Percentiles rank a stretch among this genome's conserved stretches.
These are phyloP conservation scores for Tulasnella sp. DNA, from an alignment of 768 basidiomycete genomes.

Conservation along the genomic window DNA sequence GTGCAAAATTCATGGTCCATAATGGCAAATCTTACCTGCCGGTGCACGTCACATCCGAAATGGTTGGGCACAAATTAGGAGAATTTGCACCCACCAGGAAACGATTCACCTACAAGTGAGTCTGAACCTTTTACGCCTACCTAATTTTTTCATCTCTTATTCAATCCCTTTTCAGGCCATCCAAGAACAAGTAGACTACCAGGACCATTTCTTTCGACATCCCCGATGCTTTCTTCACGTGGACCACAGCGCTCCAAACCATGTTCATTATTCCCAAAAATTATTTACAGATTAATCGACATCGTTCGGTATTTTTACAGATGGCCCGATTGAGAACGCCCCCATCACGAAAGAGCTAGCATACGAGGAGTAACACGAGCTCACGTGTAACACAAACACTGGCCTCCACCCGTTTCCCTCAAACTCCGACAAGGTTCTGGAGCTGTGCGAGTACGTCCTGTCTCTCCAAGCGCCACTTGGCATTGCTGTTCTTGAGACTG, in stretches of 20 bases:
- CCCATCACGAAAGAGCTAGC: neutral
- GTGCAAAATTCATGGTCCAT: constrained; percentile 84
- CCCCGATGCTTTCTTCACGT: neutral
- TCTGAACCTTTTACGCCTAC: constrained; percentile 24
- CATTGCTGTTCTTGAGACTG: constrained; percentile 64
- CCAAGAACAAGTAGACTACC: constrained; percentile 13
- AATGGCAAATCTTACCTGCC: constrained; percentile 88
- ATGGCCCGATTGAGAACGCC: neutral
- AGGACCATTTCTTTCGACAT: neutral
- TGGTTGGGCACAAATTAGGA: constrained; percentile 97
- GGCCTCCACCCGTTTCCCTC: neutral
- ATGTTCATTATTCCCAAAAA: neutral
- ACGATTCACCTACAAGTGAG: constrained; percentile 77
- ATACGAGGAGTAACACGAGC: neutral
- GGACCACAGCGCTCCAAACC: neutral
- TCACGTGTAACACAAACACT: too few species aligned
- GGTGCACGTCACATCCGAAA: constrained; percentile 84
- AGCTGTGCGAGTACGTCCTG: neutral
- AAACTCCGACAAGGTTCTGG: neutral
- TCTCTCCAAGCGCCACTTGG: constrained; percentile 50
- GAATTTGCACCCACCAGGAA: constrained; percentile 91
- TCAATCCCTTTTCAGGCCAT: neutral
- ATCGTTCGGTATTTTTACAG: neutral
- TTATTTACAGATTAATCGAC: neutral
- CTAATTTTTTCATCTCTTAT: neutral